phyloP scores from a whole-genome alignment of 2,329 filamentous ascomycete species.

The Claviceps pusilla region DNA sequence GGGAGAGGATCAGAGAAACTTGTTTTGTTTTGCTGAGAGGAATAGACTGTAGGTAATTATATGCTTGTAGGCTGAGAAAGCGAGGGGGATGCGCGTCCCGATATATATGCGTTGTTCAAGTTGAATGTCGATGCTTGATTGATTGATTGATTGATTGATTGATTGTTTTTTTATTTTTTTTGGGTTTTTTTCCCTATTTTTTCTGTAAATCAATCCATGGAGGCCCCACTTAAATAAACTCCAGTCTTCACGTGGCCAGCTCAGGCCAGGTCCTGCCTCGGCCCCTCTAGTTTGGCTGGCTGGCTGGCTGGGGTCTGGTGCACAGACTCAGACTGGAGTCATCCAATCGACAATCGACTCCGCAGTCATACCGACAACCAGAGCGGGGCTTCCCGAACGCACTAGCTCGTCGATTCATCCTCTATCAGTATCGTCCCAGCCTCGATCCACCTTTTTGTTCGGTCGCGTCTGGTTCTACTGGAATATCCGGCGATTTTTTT shows the following conservation, averaged over 20 bases:
- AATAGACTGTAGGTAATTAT: slow-evolving; percentile 4
- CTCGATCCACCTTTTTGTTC: not conserved
- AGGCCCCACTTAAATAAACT: not conserved
- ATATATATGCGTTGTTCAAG: too few species aligned
- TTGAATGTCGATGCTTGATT: too few species aligned
- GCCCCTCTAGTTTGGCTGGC: too few species aligned
- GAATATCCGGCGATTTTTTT: not conserved
- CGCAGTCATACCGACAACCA: not conserved
- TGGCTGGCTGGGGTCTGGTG: too few species aligned
- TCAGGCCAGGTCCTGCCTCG: not conserved
- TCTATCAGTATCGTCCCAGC: not conserved
- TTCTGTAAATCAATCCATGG: too few species aligned
- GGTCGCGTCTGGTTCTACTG: not conserved
- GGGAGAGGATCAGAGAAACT: slow-evolving; percentile 7
- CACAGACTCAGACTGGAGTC: too few species aligned
- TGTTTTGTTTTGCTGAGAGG: slow-evolving; percentile 8
- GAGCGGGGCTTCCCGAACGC: not conserved
- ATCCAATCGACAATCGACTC: not conserved
- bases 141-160: too few species aligned
- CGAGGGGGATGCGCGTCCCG: too few species aligned
- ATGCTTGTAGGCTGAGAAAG: too few species aligned
- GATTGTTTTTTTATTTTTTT: too few species aligned
- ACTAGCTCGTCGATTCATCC: not conserved
- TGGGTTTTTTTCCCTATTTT: too few species aligned
- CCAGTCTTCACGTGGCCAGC: not conserved